Evolutionary conservation across 2,329 filamentous ascomycete genomes (phyloP), one percentile per base, ranked within the genome.

Genomic region (Fusarium oxysporum): DNA sequence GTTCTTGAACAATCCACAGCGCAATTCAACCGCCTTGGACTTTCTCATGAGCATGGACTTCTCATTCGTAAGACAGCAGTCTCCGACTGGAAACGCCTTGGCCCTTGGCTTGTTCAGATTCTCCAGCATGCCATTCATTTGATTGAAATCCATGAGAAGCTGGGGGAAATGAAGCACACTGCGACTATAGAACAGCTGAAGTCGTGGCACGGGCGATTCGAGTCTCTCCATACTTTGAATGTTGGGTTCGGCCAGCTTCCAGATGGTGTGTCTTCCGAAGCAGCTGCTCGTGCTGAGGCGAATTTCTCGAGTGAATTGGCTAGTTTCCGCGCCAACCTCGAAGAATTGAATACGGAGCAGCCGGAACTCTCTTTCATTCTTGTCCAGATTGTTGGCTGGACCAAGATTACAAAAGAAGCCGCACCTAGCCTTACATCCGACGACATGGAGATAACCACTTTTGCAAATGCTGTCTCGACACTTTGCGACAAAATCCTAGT

Each of bases 401-500:
- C 90, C 8, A 79, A 83, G 25, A 61, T 81, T 30, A 78, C 79
- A 5, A 67, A 65, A 6, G 69, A 76, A n/a, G 61, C 32, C 48
- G 32, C 60, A 8, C 14, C 76, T 11, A 62, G 74, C 13, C 19
- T 55, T 7, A 44, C 55, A 4, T 50, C 56, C 7, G 38, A 73
- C 11, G 66, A 54, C 5, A 63, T 74, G 30, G 75, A 79, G 23
- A 65, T 84, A 21, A 72, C 86, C 23, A 79, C 82, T 1, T 87
- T 95, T 48, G 88, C 90, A 45, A 82, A 86, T 19, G 84, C 86
- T 7, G 81, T 94, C 4, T 88, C 93, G 41, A 87, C 82, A 2
- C 85, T 92, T n/a, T 89, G 92, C 51, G 93, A 97, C 80, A 89
- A 90, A 55, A 88, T 96, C 33, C 89, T 98, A 4, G 92, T 96